Conservation (phyloP, 768 basidiomycete species). For the Boletus speciosus region DNA sequence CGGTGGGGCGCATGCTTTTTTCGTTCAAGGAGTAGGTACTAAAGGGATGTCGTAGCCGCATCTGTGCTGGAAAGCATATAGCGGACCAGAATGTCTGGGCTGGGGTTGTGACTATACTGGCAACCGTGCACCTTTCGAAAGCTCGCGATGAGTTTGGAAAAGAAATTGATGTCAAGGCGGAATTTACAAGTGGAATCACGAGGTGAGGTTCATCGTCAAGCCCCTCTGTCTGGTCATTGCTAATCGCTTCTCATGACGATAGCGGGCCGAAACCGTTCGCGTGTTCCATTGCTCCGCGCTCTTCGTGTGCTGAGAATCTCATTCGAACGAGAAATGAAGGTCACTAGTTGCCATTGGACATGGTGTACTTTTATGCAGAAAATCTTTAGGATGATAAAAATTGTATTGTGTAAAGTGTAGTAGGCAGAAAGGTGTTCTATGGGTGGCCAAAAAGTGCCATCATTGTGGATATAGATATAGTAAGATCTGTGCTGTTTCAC, state of each 20-base stretch:
- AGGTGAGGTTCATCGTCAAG: conserved; percentile 7
- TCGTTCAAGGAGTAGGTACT: neutral
- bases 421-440: no score
- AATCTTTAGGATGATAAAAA: no score
- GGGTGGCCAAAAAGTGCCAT: neutral
- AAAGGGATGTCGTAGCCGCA: conserved; percentile 12
- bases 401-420: no score
- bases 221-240: neutral
- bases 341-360: neutral
- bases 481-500: no score
- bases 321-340: conserved; percentile 8
- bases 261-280: conserved; percentile 26
- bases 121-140: conserved; percentile 27
- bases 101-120: conserved; percentile 29
- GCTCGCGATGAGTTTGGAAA: conserved; percentile 28
- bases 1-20: conserved; percentile 14
- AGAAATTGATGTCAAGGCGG: conserved; percentile 23
- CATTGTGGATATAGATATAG: no score
- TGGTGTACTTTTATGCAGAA: no score
- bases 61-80: conserved; percentile 35
- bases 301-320: conserved; percentile 13
- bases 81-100: conserved; percentile 34
- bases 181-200: conserved; percentile 24
- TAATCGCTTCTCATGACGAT: neutral
- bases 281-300: conserved; percentile 20